phyloP scores from a whole-genome alignment of 2,329 filamentous ascomycete species.

The Calonectria pauciramosa region DNA sequence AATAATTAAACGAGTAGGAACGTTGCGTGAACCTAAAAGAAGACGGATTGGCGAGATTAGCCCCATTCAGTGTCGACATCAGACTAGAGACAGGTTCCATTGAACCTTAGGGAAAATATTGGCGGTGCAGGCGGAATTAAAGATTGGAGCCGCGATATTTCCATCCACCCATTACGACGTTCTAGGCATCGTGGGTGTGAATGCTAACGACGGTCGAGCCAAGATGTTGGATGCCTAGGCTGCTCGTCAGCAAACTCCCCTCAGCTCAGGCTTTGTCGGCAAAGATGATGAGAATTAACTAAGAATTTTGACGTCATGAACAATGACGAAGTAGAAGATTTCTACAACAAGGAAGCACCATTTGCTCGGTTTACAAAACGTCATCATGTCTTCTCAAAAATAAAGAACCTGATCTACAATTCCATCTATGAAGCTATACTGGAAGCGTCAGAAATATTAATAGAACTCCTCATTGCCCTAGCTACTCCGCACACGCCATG shows the following conservation, averaged over 20 bases:
- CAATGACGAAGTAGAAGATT: background rate
- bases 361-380: background rate
- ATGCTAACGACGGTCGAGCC: background rate
- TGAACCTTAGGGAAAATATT: background rate
- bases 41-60: background rate
- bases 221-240: background rate
- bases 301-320: background rate
- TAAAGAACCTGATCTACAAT: background rate
- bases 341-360: background rate
- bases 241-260: background rate
- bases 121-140: too few relatives aligned
- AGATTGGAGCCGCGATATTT: too few relatives aligned
- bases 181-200: background rate
- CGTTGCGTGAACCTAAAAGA: background rate
- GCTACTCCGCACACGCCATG: background rate
- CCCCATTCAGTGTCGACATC: background rate
- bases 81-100: background rate
- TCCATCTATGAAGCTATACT: background rate
- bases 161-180: background rate
- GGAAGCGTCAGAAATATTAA: background rate
- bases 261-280: background rate
- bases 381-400: background rate
- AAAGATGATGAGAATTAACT: background rate
- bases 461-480: background rate
- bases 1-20: constrained; percentile 8